phyloP scores from a whole-genome alignment of 805 yeast species.

The Ogataea angusta region DNA sequence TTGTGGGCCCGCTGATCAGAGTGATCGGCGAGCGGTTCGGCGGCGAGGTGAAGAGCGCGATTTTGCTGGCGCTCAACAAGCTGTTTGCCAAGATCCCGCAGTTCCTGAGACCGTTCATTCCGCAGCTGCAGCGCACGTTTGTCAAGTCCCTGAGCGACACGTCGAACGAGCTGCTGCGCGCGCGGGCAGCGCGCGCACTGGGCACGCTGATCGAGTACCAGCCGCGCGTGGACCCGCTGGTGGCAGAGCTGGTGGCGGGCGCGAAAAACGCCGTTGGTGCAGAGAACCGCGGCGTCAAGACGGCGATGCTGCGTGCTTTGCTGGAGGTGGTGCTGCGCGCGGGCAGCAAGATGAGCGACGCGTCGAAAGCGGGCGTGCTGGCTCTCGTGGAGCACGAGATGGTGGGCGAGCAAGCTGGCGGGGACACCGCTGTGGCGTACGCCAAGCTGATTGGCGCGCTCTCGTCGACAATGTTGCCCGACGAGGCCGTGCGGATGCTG shows the following conservation, averaged over 20 bases:
- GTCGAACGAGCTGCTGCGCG: slow-evolving; percentile 64
- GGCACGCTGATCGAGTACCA: slow-evolving; percentile 86
- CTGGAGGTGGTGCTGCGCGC: slow-evolving; percentile 78
- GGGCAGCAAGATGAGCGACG: slow-evolving; percentile 72
- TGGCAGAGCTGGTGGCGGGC: slow-evolving; percentile 76
- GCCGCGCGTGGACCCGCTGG: slow-evolving; percentile 91
- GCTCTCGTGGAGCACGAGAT: slow-evolving; percentile 73
- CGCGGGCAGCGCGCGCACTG: slow-evolving; percentile 84
- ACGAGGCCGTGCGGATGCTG: slow-evolving; percentile 61
- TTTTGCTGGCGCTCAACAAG: slow-evolving; percentile 75
- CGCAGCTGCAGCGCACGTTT: slow-evolving; percentile 96
- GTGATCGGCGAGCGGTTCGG: slow-evolving; percentile 94
- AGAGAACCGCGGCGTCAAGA: slow-evolving; percentile 63
- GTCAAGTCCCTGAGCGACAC: slow-evolving; percentile 86
- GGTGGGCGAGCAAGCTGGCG: slow-evolving; percentile 31
- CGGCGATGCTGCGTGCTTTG: slow-evolving; percentile 82
- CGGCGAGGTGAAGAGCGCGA: slow-evolving; percentile 92
- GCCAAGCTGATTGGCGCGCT: slow-evolving; percentile 78
- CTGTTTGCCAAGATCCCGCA: slow-evolving; percentile 82
- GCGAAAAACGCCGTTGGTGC: slow-evolving; percentile 54
- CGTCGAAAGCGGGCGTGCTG: slow-evolving; percentile 66
- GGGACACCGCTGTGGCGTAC: slow-evolving; percentile 69
- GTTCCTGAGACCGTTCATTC: slow-evolving; percentile 90
- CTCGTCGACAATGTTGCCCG: slow-evolving; percentile 59
- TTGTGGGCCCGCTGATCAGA: slow-evolving; percentile 97